These are phyloP conservation scores for Prunus padus DNA, from an alignment of 306 rosid genomes.

Conservation along the genomic window DNA sequence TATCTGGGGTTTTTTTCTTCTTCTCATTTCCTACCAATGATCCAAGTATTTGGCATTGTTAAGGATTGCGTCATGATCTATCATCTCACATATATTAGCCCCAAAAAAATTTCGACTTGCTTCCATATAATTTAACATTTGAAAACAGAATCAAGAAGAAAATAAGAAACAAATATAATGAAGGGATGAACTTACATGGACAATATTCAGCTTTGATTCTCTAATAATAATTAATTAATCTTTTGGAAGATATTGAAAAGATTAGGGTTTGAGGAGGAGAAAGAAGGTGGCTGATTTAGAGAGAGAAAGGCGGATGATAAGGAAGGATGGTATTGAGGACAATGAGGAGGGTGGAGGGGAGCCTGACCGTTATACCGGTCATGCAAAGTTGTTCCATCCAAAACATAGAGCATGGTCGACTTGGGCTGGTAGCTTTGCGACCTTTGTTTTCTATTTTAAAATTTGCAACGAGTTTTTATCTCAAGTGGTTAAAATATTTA, in stretches of 20 bases:
- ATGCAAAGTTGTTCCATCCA: neutral
- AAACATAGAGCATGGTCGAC: neutral
- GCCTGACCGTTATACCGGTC: slow-evolving; percentile 29
- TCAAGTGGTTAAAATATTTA: too few relatives aligned
- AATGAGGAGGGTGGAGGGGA: slow-evolving; percentile 6
- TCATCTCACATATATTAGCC: neutral
- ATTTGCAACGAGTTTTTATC: too few relatives aligned
- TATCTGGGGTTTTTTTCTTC: neutral
- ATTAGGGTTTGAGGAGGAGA: slow-evolving; percentile 7
- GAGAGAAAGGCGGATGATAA: slow-evolving; percentile 6
- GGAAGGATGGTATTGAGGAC: slow-evolving; percentile 14
- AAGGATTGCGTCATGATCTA: neutral
- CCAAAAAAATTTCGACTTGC: too few relatives aligned
- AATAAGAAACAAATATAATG: neutral
- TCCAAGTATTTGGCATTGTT: neutral
- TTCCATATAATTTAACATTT: neutral
- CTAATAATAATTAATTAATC: neutral
- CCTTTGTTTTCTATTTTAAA: too few relatives aligned
- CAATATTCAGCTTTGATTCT: slow-evolving; percentile 1
- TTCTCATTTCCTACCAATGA: neutral
- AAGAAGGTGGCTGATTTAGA: neutral
- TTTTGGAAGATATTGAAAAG: neutral
- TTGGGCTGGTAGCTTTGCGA: too few relatives aligned
- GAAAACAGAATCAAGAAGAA: neutral
- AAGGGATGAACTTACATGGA: slow-evolving; percentile 8